Conservation (phyloP, 139 green algal species). For the Desmodesmus armatus region DNA sequence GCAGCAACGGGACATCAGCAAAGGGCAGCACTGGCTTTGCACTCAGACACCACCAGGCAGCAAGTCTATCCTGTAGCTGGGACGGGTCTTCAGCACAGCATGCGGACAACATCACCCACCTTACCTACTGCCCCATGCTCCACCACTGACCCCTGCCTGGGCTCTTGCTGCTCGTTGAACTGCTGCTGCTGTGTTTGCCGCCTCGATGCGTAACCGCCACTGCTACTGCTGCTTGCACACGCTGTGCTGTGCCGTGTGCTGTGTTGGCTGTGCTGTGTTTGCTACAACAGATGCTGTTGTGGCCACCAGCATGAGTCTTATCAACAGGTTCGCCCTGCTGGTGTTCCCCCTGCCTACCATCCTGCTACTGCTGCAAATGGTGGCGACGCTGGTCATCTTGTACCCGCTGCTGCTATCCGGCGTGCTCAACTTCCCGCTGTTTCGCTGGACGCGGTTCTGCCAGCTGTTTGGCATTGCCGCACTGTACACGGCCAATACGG, state of each 20-base stretch:
- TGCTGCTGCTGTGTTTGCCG: no score
- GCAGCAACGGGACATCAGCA: no score
- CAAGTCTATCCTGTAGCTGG: no score
- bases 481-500: slow-evolving; percentile 63
- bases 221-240: background rate
- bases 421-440: background rate
- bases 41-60: no score
- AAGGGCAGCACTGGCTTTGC: no score
- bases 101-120: no score
- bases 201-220: no score
- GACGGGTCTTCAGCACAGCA: no score
- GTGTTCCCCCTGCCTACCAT: slow-evolving; percentile 47
- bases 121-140: no score
- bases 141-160: no score
- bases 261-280: background rate
- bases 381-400: slow-evolving; percentile 43
- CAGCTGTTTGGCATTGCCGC: slow-evolving; percentile 49
- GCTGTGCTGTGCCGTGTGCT: background rate
- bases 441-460: slow-evolving; percentile 13
- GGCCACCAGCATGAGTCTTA: slow-evolving; percentile 60
- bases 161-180: no score
- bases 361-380: slow-evolving; percentile 62
- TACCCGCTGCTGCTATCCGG: slow-evolving; percentile 17
- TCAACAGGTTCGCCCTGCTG: slow-evolving; percentile 54
- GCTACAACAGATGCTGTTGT: slow-evolving; percentile 28